phyloP scores from a whole-genome alignment of 1,139 yeast genomes.

The Yamadazyma diddensiae region DNA sequence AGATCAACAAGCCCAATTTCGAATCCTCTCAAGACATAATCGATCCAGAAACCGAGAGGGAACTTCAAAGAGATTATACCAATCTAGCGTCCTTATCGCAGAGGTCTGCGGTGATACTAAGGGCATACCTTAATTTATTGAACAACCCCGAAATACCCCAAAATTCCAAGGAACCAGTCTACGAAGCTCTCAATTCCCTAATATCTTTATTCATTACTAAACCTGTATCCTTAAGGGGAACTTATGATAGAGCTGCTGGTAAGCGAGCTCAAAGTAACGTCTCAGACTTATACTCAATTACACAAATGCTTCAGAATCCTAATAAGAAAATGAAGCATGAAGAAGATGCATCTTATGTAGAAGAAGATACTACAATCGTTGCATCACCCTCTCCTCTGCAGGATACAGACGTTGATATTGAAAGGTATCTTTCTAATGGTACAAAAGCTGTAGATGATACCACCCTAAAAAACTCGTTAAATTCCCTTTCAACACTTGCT shows the following conservation, averaged over 20 bases:
- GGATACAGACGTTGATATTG: background rate
- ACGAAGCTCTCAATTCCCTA: background rate
- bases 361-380: too few relatives aligned
- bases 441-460: too few relatives aligned
- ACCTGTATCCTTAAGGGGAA: background rate
- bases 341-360: background rate
- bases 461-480: too few relatives aligned
- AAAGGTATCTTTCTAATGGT: too few relatives aligned
- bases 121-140: constrained; percentile 10
- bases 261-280: constrained; percentile 1
- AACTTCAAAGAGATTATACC: constrained; percentile 19
- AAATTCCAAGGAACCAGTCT: background rate
- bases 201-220: constrained; percentile 1
- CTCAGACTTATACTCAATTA: background rate
- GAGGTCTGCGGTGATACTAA: constrained; percentile 19
- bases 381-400: too few relatives aligned
- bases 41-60: constrained; percentile 18
- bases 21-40: constrained; percentile 20
- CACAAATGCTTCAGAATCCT: constrained; percentile 3
- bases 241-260: constrained; percentile 5
- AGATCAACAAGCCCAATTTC: constrained; percentile 23
- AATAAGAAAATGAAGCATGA: constrained; percentile 2
- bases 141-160: background rate
- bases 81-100: constrained; percentile 21
- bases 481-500: too few relatives aligned